phyloP scores from a whole-genome alignment of 345 rosid genomes.

The Euphorbia lathyris region DNA sequence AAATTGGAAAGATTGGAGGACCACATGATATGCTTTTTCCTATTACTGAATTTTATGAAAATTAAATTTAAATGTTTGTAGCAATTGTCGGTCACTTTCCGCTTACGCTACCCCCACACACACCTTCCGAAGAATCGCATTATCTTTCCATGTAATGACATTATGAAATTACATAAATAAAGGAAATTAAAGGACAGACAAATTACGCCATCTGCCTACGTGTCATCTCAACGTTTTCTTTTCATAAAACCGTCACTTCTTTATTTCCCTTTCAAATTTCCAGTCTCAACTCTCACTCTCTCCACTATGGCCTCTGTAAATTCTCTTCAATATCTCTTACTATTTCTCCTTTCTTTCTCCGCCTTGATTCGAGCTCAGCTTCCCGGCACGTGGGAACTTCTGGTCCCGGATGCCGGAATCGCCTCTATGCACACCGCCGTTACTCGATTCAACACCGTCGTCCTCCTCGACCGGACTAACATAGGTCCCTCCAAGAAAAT shows the following conservation, averaged over 20 bases:
- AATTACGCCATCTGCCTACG: not conserved
- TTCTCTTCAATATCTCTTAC: slow-evolving; percentile 16
- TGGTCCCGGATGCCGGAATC: slow-evolving; percentile 67
- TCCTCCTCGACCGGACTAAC: slow-evolving; percentile 83
- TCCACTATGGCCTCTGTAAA: slow-evolving; percentile 14
- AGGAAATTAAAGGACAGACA: not conserved
- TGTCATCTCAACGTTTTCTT: not conserved
- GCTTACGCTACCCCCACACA: slow-evolving; percentile 3
- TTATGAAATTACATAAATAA: not conserved
- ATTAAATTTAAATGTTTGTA: not conserved
- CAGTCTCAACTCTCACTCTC: not conserved
- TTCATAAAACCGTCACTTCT: too few species aligned
- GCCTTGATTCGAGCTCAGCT: slow-evolving; percentile 37
- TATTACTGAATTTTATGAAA: too few species aligned
- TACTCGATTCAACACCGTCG: slow-evolving; percentile 90
- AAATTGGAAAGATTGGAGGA: too few species aligned
- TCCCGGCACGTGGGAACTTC: slow-evolving; percentile 84
- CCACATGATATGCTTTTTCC: too few species aligned
- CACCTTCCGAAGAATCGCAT: not conserved
- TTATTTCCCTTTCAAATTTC: too few species aligned
- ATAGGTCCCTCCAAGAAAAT: slow-evolving; percentile 69
- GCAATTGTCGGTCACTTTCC: slow-evolving; percentile 3
- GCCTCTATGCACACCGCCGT: slow-evolving; percentile 97
- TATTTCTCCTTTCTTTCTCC: slow-evolving; percentile 2
- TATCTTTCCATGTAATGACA: not conserved